A percentile compares a stretch with the other conserved stretches of the same genome.
These are phyloP conservation scores for Apiospora kogelbergensis DNA, from an alignment of 2,329 filamentous ascomycete genomes.

Conservation along the genomic window DNA sequence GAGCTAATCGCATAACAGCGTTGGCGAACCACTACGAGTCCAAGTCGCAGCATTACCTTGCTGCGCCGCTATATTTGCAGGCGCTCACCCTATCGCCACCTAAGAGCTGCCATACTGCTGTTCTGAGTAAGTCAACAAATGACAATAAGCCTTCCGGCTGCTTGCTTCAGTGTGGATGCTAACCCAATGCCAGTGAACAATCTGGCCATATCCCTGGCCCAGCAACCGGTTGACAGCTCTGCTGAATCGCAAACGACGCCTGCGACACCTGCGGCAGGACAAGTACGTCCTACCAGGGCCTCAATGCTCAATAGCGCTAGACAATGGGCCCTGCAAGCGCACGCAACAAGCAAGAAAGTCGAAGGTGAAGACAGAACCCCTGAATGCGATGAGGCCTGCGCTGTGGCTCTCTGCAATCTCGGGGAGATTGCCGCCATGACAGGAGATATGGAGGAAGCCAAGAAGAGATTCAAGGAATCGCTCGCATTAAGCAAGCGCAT, in stretches of 20 bases:
- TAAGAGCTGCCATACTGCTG: slow-evolving; percentile 71
- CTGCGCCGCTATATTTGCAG: slow-evolving; percentile 83
- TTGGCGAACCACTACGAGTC: slow-evolving; percentile 76
- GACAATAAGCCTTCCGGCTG: neutral
- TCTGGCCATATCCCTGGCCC: slow-evolving; percentile 70
- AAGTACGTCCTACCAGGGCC: slow-evolving; percentile 49
- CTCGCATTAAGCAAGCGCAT: slow-evolving; percentile 58
- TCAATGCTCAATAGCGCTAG: slow-evolving; percentile 68
- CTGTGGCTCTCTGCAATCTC: slow-evolving; percentile 81
- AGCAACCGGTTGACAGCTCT: slow-evolving; percentile 52
- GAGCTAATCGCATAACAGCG: slow-evolving; percentile 54
- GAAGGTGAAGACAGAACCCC: slow-evolving; percentile 64
- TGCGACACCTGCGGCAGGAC: slow-evolving; percentile 28
- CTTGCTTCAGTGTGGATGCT: neutral
- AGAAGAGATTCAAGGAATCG: slow-evolving; percentile 68
- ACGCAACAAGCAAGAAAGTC: slow-evolving; percentile 66
- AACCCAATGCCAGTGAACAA: slow-evolving; percentile 67
- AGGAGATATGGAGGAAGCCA: slow-evolving; percentile 64
- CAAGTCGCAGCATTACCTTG: slow-evolving; percentile 74
- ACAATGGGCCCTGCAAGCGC: slow-evolving; percentile 77
- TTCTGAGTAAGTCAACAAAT: slow-evolving; percentile 61
- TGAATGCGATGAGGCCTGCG: slow-evolving; percentile 83
- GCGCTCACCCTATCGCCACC: slow-evolving; percentile 68
- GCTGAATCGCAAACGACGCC: slow-evolving; percentile 31
- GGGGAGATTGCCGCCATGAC: slow-evolving; percentile 80